Base-by-base conservation (phyloP, 75 land plant species). In the Adiantum capillusveneris region DNA sequence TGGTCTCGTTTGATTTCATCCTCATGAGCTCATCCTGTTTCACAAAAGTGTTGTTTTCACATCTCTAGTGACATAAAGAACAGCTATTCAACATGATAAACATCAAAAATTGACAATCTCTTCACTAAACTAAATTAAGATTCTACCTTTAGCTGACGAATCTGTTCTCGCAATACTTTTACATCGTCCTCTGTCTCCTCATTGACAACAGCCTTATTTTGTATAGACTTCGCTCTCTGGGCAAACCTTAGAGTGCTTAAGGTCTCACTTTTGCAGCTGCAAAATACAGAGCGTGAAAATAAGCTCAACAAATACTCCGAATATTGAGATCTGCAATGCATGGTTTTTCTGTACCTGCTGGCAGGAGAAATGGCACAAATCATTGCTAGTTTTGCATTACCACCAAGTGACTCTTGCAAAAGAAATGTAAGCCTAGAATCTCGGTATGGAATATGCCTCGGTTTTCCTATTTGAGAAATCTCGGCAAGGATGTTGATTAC, bases 301-400 rank as follows among this genome's bases (percentile, higher is more conserved):
- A 55, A 55, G 22, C 27, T 27, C 16, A 24, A 18, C 43, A 41
- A 9, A 9, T 41, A 14, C 9, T 41, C 14, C 12, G 12, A 9
- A 41, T 41, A 46, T 46, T 46, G 18, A 18, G 50, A 14, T 21
- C 37, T 9, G 9, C 22, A 46, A 6, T 41, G 43, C 43, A 41
- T 41, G 43, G 14, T 41, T 9, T 46, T 21, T 46, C 5, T 3
- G 6, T 61, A 93, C 98, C 95, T 89, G 70, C 68, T 79, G 27
- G 81, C 79, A 46, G 98, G 98, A 50, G 90, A 89, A 49, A 93
- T 65, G 24, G 95, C 90, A 83, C 98, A 93, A 42, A 93, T 79
- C 96, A 93, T 89, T 45, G 90, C 96, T 53, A 93, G 46, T 61
- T 93, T 93, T 39, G 98, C 96, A 81, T 93, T 93, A 19, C 98